Evolutionary conservation across 345 rosid genomes (phyloP), one percentile per base, ranked within the genome.

Genomic region (Hibiscus mutabilis): DNA sequence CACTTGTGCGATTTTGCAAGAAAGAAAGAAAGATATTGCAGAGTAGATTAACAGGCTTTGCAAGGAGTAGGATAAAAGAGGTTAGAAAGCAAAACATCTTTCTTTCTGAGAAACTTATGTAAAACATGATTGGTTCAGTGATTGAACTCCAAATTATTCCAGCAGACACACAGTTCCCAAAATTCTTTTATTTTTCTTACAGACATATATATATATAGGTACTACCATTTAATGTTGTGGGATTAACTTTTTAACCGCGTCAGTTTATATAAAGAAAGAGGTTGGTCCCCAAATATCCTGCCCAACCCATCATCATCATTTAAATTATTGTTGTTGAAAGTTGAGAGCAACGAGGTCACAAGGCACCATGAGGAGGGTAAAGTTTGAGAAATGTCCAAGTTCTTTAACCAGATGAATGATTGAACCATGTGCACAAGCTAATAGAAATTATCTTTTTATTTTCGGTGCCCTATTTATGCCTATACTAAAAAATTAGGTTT

Each of bases 1-100:
- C 44, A 40, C 12, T 9, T 40, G 44, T 42, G 46, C 10, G 13
- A 42, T 42, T 42, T 42, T 42, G 13, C 10, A 42, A 42, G 46
- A 49, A 49, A 49, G 53, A 51, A 44, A 62, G 42, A 37, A n/a
- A n/a, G n/a, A n/a, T n/a, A n/a, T 8, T 37, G 68, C 42, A 68
- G 76, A 29, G 75, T 75, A 77, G 78, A 78, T 81, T 74, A 53
- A 53, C 80, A 73, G 70, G 29, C 78, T 73, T 79, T 79, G 80
- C 65, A 64, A 78, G 65, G 59, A 66, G 10, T 35, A 77, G 75
- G 82, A 67, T n/a, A 75, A 78, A 67, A 68, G 73, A 46, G 62
- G 73, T 71, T 73, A 65, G 78, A 82, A 77, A 74, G 83, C 73
- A 70, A 55, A 21, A 55, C 59, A 8, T 55, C 77, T 73, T 77